A percentile compares a stretch with the other conserved stretches of the same genome.
phyloP scores from a whole-genome alignment of 2,329 filamentous ascomycete species.

The Trichoderma afroharzianum region DNA sequence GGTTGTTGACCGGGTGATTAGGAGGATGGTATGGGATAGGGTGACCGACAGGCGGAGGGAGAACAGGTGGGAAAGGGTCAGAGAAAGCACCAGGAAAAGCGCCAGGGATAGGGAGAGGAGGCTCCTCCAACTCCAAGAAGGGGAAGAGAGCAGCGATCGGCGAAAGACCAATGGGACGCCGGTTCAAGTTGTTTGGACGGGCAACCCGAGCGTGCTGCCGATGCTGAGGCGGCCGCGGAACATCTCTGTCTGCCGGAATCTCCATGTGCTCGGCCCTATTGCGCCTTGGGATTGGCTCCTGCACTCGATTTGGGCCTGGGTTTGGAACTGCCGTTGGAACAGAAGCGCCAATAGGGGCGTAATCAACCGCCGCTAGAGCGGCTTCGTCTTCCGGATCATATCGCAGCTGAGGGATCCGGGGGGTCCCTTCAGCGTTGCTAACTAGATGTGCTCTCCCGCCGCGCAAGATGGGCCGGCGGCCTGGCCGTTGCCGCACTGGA shows the following conservation, averaged over 20 bases:
- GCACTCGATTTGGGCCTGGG: neutral
- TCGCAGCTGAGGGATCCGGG: neutral
- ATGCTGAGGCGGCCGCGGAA: neutral
- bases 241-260: neutral
- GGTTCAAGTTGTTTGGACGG: neutral
- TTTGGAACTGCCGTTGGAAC: neutral
- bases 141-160: neutral
- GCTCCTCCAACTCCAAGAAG: neutral
- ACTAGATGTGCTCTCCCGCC: neutral
- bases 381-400: slow-evolving; percentile 1
- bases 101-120: neutral
- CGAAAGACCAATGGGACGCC: neutral
- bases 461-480: neutral
- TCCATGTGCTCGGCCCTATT: neutral
- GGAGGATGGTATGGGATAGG: neutral
- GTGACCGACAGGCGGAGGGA: neutral
- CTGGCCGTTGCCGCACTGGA: neutral
- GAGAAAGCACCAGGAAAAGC: neutral
- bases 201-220: neutral
- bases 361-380: neutral
- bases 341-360: neutral
- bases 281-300: neutral
- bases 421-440: neutral
- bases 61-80: neutral
- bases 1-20: neutral